phyloP scores from a whole-genome alignment of 2,329 filamentous ascomycete species.

The Lasiodiplodia gonubiensis region DNA sequence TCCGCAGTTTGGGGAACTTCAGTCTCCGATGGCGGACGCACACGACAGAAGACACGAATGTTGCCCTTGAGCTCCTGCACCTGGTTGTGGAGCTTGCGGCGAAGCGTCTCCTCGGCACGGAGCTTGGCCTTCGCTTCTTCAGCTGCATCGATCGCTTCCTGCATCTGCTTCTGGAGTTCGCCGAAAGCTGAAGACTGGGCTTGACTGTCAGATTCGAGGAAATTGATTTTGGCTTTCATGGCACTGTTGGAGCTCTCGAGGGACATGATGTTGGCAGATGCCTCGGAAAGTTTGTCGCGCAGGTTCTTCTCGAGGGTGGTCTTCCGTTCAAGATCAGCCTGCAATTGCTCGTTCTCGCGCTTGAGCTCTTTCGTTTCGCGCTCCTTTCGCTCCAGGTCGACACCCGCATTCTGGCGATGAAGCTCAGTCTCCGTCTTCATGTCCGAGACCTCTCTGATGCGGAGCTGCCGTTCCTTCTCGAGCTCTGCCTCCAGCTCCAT shows the following conservation, averaged over 20 bases:
- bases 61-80: conserved; percentile 98
- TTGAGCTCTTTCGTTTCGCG: conserved; percentile 58
- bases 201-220: conserved; percentile 87
- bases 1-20: conserved; percentile 70
- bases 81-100: conserved; percentile 93
- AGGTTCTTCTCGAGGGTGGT: conserved; percentile 64
- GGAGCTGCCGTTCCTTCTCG: conserved; percentile 66
- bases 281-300: conserved; percentile 58
- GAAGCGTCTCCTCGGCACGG: conserved; percentile 86
- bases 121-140: conserved; percentile 79
- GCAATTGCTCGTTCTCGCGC: conserved; percentile 57
- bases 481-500: conserved; percentile 69
- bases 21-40: conserved; percentile 72
- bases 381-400: conserved; percentile 60
- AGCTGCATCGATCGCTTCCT: conserved; percentile 74
- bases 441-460: conserved; percentile 69
- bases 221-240: conserved; percentile 81
- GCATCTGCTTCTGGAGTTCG: conserved; percentile 78
- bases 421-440: conserved; percentile 60
- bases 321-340: conserved; percentile 59
- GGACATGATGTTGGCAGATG: conserved; percentile 50
- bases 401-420: conserved; percentile 55
- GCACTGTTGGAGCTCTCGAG: conserved; percentile 78
- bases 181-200: conserved; percentile 87
- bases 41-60: conserved; percentile 96